Percentiles rank a stretch among this genome's conserved stretches.
phyloP scores from a whole-genome alignment of 768 basidiomycete species.

The Rhodotorula babjevae region DNA sequence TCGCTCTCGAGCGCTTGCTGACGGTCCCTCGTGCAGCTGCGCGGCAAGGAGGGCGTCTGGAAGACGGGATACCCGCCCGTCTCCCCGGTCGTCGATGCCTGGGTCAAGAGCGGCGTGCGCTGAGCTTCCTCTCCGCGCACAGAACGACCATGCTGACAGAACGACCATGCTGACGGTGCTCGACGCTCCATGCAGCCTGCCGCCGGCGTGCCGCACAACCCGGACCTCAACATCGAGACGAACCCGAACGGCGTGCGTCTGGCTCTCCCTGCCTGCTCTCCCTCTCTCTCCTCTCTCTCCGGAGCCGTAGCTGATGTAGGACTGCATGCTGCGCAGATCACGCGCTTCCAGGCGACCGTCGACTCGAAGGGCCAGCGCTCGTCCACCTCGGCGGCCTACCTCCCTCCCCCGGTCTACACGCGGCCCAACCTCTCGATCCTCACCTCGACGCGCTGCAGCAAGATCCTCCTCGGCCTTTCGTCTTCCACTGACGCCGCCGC shows the following conservation, averaged over 20 bases:
- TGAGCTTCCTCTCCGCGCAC: too few species aligned
- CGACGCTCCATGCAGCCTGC: neutral
- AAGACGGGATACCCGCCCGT: slow-evolving; percentile 22
- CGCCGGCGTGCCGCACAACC: slow-evolving; percentile 19
- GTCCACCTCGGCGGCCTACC: slow-evolving; percentile 39
- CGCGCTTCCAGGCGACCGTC: slow-evolving; percentile 33
- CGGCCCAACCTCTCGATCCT: slow-evolving; percentile 37
- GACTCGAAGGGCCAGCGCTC: slow-evolving; percentile 21
- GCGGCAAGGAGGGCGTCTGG: slow-evolving; percentile 28
- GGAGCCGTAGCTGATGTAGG: too few species aligned
- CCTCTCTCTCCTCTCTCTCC: too few species aligned
- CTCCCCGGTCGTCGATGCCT: slow-evolving; percentile 10
- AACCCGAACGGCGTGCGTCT: slow-evolving; percentile 11
- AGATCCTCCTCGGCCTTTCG: slow-evolving; percentile 12
- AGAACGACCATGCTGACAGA: too few species aligned
- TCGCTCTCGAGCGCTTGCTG: too few species aligned
- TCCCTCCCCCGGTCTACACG: slow-evolving; percentile 19
- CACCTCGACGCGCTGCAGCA: slow-evolving; percentile 27
- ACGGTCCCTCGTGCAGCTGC: neutral
- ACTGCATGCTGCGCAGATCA: slow-evolving; percentile 25
- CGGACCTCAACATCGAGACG: slow-evolving; percentile 28
- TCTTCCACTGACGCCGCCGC: neutral
- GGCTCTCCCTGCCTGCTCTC: too few species aligned
- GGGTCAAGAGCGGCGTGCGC: slow-evolving; percentile 26
- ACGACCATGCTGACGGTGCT: too few species aligned